A percentile compares a stretch with the other conserved stretches of the same genome.
These are phyloP conservation scores for Dillenia turbinata DNA, from an alignment of 164 flowering plant genomes.

Conservation along the genomic window DNA sequence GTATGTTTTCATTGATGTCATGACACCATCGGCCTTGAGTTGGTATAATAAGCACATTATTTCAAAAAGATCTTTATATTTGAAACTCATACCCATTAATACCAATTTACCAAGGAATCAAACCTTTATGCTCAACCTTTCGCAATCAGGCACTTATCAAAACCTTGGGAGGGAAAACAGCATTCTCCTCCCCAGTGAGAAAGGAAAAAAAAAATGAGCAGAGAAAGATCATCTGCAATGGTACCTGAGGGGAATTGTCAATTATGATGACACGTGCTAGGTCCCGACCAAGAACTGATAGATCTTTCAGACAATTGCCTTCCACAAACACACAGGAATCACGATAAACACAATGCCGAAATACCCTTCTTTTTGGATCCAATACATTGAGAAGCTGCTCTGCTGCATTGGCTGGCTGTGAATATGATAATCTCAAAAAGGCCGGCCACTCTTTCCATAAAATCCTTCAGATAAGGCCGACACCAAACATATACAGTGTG, in stretches of 20 bases:
- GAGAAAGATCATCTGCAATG: background rate
- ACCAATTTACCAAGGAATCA: no score
- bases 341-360: conserved; percentile 88
- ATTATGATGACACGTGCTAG: conserved; percentile 73
- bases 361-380: conserved; percentile 85
- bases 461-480: conserved; percentile 82
- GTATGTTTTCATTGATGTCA: no score
- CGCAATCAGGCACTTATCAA: no score
- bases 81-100: no score
- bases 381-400: conserved; percentile 91
- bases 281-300: conserved; percentile 96
- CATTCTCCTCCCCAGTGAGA: background rate
- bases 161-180: no score
- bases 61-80: no score
- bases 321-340: conserved; percentile 91
- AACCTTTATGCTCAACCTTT: no score
- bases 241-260: conserved; percentile 99
- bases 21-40: no score
- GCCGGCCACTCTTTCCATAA: conserved; percentile 76
- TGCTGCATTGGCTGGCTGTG: conserved; percentile 99
- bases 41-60: no score
- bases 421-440: conserved; percentile 90
- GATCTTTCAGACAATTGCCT: conserved; percentile 93
- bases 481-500: conserved; percentile 85
- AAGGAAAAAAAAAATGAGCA: background rate